These are phyloP conservation scores for Mycena polygramma DNA, from an alignment of 768 basidiomycete species.

Conservation along the genomic window DNA sequence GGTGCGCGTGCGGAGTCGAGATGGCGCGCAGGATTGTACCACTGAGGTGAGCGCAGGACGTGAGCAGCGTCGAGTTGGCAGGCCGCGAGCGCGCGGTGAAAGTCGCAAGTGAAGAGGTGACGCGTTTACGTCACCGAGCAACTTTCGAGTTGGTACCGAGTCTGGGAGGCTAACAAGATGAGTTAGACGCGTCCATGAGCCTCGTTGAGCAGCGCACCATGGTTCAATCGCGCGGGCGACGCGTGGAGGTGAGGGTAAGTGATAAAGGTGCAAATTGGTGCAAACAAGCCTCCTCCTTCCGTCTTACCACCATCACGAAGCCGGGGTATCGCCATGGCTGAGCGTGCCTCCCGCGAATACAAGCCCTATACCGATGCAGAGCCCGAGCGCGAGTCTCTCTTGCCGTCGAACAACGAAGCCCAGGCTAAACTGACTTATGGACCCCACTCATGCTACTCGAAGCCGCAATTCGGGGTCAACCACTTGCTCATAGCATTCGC, in stretches of 20 bases:
- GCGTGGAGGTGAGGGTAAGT: not conserved
- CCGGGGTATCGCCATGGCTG: slow-evolving; percentile 9
- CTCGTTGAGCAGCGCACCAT: not conserved
- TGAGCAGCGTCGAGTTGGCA: too few relatives aligned
- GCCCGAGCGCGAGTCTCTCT: slow-evolving; percentile 53
- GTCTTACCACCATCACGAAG: not conserved
- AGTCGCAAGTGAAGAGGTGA: too few relatives aligned
- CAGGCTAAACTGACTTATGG: slow-evolving; percentile 20
- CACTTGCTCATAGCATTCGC: slow-evolving; percentile 66
- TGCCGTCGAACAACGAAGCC: slow-evolving; percentile 42
- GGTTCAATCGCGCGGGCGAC: not conserved
- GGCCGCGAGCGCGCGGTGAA: too few relatives aligned
- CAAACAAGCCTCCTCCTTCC: not conserved
- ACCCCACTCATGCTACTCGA: slow-evolving; percentile 37
- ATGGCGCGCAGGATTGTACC: too few relatives aligned
- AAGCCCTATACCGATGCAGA: slow-evolving; percentile 27
- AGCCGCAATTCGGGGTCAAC: slow-evolving; percentile 47
- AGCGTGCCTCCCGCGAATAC: slow-evolving; percentile 33
- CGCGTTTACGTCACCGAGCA: too few relatives aligned
- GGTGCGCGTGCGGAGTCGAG: too few relatives aligned
- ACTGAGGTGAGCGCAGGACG: too few relatives aligned
- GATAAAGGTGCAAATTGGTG: not conserved
- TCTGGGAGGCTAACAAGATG: slow-evolving; percentile 56
- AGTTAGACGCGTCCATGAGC: slow-evolving; percentile 17
- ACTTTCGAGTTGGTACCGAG: too few relatives aligned